These are phyloP conservation scores for Fraxinus paxiana DNA, from an alignment of 305 asterid genomes.

Conservation along the genomic window DNA sequence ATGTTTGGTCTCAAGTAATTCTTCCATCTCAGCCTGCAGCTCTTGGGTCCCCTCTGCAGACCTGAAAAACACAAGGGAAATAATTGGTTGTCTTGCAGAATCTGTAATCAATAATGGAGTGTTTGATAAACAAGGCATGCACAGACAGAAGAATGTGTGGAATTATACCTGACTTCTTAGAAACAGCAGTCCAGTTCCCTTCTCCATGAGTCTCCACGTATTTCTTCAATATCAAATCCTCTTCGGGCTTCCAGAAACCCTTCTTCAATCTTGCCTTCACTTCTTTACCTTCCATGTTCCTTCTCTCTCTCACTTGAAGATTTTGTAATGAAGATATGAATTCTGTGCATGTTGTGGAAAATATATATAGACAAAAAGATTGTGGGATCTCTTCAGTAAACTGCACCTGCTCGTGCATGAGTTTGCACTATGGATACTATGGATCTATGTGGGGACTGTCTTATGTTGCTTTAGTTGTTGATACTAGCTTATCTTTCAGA, in stretches of 20 bases:
- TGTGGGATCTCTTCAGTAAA: not conserved
- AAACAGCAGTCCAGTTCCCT: conserved; percentile 55
- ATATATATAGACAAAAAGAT: not conserved
- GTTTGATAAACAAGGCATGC: not conserved
- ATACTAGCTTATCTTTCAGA: not conserved
- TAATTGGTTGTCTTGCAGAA: not conserved
- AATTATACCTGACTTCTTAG: conserved; percentile 46
- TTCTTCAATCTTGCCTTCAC: conserved; percentile 40
- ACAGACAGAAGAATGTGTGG: not conserved
- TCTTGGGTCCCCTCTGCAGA: conserved; percentile 46
- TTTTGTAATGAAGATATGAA: not conserved
- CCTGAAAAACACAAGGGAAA: conserved; percentile 28
- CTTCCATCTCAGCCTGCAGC: conserved; percentile 66
- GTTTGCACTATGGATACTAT: not conserved
- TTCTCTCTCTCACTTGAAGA: not conserved
- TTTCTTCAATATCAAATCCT: conserved; percentile 47
- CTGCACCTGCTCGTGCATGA: not conserved
- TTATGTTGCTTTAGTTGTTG: conserved; percentile 14
- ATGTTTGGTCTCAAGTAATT: conserved; percentile 61
- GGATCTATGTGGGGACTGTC: conserved; percentile 13
- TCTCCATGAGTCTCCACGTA: conserved; percentile 59
- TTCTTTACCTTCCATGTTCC: conserved; percentile 31
- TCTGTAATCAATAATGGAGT: not conserved
- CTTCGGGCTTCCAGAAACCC: conserved; percentile 66
- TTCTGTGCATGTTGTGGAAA: not conserved